These are phyloP conservation scores for Phaeotremella fagi DNA, from an alignment of 768 basidiomycete genomes.

Conservation along the genomic window DNA sequence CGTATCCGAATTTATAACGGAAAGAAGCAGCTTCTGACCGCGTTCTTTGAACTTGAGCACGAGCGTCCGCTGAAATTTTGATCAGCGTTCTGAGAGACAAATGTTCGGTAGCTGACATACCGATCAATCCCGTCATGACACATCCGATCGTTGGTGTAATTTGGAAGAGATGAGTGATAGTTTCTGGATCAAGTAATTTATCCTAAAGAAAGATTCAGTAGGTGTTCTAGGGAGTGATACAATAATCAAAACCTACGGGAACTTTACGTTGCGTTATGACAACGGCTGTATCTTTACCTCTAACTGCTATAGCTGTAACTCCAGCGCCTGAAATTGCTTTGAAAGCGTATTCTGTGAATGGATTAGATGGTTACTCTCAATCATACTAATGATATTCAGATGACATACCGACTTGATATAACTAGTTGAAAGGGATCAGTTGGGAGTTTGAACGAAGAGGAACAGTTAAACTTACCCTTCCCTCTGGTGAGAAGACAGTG, in stretches of 20 bases:
- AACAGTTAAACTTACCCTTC: slow-evolving; percentile 48
- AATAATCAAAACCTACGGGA: slow-evolving; percentile 60
- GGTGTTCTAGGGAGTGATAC: background rate
- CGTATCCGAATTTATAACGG: slow-evolving; percentile 94
- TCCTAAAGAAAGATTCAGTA: slow-evolving; percentile 73
- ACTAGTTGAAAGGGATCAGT: slow-evolving; percentile 49
- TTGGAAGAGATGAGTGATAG: slow-evolving; percentile 90
- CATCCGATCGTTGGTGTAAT: slow-evolving; percentile 96
- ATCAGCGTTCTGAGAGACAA: too few relatives aligned
- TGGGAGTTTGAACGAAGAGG: background rate
- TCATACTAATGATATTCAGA: background rate
- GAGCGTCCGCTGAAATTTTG: slow-evolving; percentile 90
- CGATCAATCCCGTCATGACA: slow-evolving; percentile 95
- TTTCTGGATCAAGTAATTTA: slow-evolving; percentile 90
- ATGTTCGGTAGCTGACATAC: slow-evolving; percentile 51
- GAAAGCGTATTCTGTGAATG: slow-evolving; percentile 85
- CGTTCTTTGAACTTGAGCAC: slow-evolving; percentile 80
- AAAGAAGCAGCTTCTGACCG: slow-evolving; percentile 84
- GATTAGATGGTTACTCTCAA: background rate
- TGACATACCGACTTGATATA: slow-evolving; percentile 84
- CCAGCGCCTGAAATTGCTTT: slow-evolving; percentile 97
- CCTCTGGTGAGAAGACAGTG: slow-evolving; percentile 95
- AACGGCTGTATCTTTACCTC: slow-evolving; percentile 90
- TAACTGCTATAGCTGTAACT: slow-evolving; percentile 84
- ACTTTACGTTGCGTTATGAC: slow-evolving; percentile 99